Conservation (phyloP, 768 basidiomycete genomes). For the Galerina marginata region DNA sequence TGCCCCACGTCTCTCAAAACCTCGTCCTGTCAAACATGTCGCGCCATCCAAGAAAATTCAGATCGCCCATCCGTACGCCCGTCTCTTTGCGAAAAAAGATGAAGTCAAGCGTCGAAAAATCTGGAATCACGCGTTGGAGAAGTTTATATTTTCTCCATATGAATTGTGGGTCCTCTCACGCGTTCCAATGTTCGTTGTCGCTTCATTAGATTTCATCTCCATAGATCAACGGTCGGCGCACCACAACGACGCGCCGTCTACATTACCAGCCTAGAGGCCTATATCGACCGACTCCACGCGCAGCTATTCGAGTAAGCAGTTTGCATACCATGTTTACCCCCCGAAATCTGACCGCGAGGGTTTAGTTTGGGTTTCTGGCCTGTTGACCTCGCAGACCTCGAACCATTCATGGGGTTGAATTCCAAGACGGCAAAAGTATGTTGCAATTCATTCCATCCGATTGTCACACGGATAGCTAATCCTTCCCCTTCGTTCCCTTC, state of each 20-base stretch:
- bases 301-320: conserved; percentile 49
- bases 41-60: conserved; percentile 20
- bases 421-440: conserved; percentile 76
- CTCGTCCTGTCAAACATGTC: conserved; percentile 8
- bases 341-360: background rate
- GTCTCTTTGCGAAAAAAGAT: conserved; percentile 68
- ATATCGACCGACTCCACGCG: conserved; percentile 70
- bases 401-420: conserved; percentile 73
- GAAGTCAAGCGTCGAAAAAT: conserved; percentile 72
- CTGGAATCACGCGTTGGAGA: conserved; percentile 82
- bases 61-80: conserved; percentile 71
- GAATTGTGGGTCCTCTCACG: conserved; percentile 57
- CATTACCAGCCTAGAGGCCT: conserved; percentile 72
- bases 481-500: background rate
- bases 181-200: background rate
- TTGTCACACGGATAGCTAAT: background rate
- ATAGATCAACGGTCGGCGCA: conserved; percentile 69
- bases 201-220: background rate
- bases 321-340: background rate
- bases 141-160: conserved; percentile 66
- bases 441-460: background rate
- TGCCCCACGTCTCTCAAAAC: conserved; percentile 7
- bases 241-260: conserved; percentile 75
- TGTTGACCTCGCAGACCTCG: conserved; percentile 58
- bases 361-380: conserved; percentile 56